phyloP scores from a whole-genome alignment of 2,329 filamentous ascomycete species.

The Lachnum nothofagi region DNA sequence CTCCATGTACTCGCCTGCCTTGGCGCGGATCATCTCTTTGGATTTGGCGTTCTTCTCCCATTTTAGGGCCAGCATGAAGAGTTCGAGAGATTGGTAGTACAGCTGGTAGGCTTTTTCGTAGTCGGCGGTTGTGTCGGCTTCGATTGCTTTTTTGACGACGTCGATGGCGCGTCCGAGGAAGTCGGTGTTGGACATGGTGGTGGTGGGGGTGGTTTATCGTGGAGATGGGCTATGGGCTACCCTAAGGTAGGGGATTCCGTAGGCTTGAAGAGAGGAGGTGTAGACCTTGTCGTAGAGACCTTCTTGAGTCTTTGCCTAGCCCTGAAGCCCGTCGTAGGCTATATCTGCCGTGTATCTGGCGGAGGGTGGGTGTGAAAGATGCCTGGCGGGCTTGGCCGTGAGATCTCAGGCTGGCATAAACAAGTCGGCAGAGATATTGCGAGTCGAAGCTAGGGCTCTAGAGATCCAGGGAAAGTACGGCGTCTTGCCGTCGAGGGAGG shows the following conservation, averaged over 20 bases:
- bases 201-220: constrained; percentile 8
- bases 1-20: constrained; percentile 96
- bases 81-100: constrained; percentile 92
- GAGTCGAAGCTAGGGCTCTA: neutral
- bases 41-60: constrained; percentile 99
- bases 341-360: neutral
- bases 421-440: neutral
- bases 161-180: constrained; percentile 96
- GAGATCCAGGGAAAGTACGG: neutral
- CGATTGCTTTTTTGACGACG: constrained; percentile 95
- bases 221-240: neutral
- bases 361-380: neutral
- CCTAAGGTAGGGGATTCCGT: neutral
- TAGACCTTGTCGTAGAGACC: neutral
- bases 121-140: constrained; percentile 88
- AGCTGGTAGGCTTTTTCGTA: constrained; percentile 96
- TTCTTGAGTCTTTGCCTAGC: neutral
- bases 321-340: neutral
- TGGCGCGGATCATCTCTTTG: constrained; percentile 94
- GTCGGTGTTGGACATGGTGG: constrained; percentile 86
- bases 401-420: neutral
- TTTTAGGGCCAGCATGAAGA: constrained; percentile 98
- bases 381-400: neutral
- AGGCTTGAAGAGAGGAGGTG: neutral
- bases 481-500: neutral